A percentile compares a stretch with the other conserved stretches of the same genome.
phyloP scores from a whole-genome alignment of 805 yeast species.

The Candida vartiovaarae region DNA sequence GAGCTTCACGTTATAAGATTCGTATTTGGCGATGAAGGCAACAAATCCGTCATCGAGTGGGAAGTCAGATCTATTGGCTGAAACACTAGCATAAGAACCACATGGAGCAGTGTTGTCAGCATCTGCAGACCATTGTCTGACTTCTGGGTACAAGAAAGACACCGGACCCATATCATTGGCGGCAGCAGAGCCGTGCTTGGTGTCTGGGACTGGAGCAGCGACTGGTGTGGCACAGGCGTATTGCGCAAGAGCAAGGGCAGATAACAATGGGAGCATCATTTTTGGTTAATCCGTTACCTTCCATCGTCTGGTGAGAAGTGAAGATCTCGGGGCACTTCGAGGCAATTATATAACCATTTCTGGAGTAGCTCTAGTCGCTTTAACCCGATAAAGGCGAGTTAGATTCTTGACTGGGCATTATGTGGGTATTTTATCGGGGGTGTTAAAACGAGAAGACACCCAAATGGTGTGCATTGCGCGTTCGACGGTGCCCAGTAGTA shows the following conservation, averaged over 20 bases:
- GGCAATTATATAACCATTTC: too few species aligned
- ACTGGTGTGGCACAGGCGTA: constrained; percentile 17
- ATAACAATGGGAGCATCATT: constrained; percentile 8
- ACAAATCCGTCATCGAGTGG: constrained; percentile 42
- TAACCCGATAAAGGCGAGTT: neutral
- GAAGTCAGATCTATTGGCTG: constrained; percentile 35
- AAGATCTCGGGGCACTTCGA: too few species aligned
- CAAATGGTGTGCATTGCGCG: too few species aligned
- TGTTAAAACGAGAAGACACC: neutral
- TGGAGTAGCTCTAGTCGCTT: neutral
- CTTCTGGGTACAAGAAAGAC: constrained; percentile 33
- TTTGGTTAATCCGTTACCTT: neutral
- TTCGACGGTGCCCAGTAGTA: too few species aligned
- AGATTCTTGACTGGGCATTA: neutral
- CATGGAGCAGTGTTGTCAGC: constrained; percentile 40
- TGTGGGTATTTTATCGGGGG: neutral
- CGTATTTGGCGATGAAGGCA: constrained; percentile 37
- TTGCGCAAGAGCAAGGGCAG: constrained; percentile 13
- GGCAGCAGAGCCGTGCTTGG: constrained; percentile 23
- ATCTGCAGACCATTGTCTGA: constrained; percentile 40
- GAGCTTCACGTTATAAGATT: constrained; percentile 32
- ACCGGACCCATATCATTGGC: constrained; percentile 24
- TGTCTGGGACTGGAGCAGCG: constrained; percentile 17
- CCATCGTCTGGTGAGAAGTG: too few species aligned
- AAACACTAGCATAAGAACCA: constrained; percentile 30